Percentiles rank a stretch among this genome's conserved stretches.
phyloP scores from a whole-genome alignment of 495 filamentous ascomycete genomes.

The Penicillium goetzii region DNA sequence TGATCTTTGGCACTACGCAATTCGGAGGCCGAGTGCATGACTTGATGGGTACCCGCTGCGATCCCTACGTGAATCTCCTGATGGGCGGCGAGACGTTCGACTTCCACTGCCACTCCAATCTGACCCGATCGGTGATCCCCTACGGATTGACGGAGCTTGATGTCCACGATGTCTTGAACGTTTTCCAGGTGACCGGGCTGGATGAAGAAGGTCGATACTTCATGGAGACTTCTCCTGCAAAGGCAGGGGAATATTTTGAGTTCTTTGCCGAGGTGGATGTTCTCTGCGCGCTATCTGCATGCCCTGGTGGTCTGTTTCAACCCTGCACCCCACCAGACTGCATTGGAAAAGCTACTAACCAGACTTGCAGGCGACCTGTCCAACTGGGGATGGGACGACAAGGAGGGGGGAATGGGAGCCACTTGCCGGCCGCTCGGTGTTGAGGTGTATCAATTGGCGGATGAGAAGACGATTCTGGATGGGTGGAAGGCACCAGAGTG shows the following conservation, averaged over 20 bases:
- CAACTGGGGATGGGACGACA: conserved; percentile 74
- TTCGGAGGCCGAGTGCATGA: conserved; percentile 67
- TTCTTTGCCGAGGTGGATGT: conserved; percentile 79
- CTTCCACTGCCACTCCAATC: conserved; percentile 82
- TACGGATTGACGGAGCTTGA: conserved; percentile 71
- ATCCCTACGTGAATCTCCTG: conserved; percentile 74
- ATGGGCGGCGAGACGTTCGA: conserved; percentile 72
- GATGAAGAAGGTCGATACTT: conserved; percentile 74
- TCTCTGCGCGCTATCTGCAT: conserved; percentile 71
- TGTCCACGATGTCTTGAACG: conserved; percentile 80
- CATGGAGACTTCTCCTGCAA: conserved; percentile 75
- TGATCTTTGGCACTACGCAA: conserved; percentile 44
- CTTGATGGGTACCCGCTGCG: conserved; percentile 75
- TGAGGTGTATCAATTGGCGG: conserved; percentile 65
- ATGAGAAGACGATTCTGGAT: conserved; percentile 48
- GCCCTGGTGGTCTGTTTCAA: conserved; percentile 51
- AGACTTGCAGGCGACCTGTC: conserved; percentile 67
- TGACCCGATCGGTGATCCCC: conserved; percentile 69
- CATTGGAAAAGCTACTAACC: conserved; percentile 26
- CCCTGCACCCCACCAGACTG: not conserved
- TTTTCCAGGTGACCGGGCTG: conserved; percentile 80
- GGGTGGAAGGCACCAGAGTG: conserved; percentile 64
- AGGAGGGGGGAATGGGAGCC: conserved; percentile 67
- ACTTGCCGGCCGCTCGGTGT: conserved; percentile 74
- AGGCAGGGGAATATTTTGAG: conserved; percentile 67